Conservation (phyloP, 2,329 filamentous ascomycete genomes). For the Colletotrichum plurivorum region DNA sequence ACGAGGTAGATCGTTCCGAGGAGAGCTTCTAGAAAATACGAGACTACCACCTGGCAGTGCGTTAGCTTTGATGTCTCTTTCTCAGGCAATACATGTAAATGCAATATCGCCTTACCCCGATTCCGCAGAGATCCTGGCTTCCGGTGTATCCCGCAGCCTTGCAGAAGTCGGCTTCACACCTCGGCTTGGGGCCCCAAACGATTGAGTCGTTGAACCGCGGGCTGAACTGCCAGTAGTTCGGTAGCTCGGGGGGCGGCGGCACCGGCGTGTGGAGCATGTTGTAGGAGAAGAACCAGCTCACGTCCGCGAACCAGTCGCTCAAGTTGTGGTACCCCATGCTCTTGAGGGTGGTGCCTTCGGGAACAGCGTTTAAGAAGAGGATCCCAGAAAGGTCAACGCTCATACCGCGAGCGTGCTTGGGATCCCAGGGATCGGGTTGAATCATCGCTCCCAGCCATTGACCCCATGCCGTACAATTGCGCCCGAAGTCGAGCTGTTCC, state of each 20-base stretch:
- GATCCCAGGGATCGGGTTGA: slow-evolving; percentile 30
- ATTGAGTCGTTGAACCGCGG: slow-evolving; percentile 23
- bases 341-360: slow-evolving; percentile 4
- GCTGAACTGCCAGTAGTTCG: slow-evolving; percentile 29
- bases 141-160: slow-evolving; percentile 33
- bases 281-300: slow-evolving; percentile 32
- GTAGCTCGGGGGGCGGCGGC: background rate
- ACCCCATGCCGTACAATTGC: slow-evolving; percentile 31
- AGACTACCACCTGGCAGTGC: slow-evolving; percentile 23
- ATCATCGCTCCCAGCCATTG: slow-evolving; percentile 28
- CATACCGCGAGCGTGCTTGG: slow-evolving; percentile 27
- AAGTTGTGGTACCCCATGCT: background rate
- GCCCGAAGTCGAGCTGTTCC: slow-evolving; percentile 34
- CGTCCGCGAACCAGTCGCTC: slow-evolving; percentile 10
- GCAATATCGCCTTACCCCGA: slow-evolving; percentile 20
- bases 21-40: slow-evolving; percentile 36
- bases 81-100: background rate
- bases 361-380: slow-evolving; percentile 17
- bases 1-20: slow-evolving; percentile 37
- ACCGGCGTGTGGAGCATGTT: slow-evolving; percentile 33
- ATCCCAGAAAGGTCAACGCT: slow-evolving; percentile 20
- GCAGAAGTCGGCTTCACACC: slow-evolving; percentile 31
- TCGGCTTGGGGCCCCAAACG: slow-evolving; percentile 14
- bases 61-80: too few relatives aligned
- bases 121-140: slow-evolving; percentile 34